Base-by-base conservation (phyloP, 169 alveolate genomes). In the Plasmodium chabaudi region DNA sequence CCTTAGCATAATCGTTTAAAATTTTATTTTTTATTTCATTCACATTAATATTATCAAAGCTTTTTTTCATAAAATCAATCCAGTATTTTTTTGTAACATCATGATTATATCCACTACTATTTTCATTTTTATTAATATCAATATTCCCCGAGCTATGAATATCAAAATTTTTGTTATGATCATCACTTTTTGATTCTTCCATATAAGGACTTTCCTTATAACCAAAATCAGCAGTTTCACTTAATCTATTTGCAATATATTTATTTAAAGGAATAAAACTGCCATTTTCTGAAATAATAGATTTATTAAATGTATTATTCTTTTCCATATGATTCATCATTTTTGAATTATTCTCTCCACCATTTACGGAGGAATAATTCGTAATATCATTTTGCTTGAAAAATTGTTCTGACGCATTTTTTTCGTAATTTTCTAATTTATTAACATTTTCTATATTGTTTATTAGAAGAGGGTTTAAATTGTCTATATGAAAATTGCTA, bases 161-260 rank as follows among this genome's bases (percentile, higher is more conserved):
- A 19, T n/a, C 57, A 17, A 56, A 49, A 53, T 42, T 77, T 34
- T 34, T 34, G 42, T 3, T 34, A 34, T 34, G 42, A 15, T 67
- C 90, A 44, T 13, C 44, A 34, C 21, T 53, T 65, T 34, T 65
- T 9, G 72, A 82, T 34, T 82, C 86, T 39, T 44, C 23, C 19
- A 21, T 39, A 21, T 49, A 55, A 49, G 51, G 51, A 21, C 51
- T 55, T 56, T 56, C 90, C 15, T 82, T 82, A 17, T 55, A 57
- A 5, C 90, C 90, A 70, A 82, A 82, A 82, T 82, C 90, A 9
- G 90, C 90, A 12, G 90, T 82, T 71, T 82, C 90, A 15, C 84
- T 12, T 68, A 82, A 67, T 19, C 47, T 68, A 21, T 55, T 27
- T 19, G 60, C 27, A 67, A 70, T 34, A 34, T 59, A 55, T 68